A percentile compares a stretch with the other conserved stretches of the same genome.
phyloP scores from a whole-genome alignment of 805 yeast genomes.

The Crinitomyces ghanaensis region DNA sequence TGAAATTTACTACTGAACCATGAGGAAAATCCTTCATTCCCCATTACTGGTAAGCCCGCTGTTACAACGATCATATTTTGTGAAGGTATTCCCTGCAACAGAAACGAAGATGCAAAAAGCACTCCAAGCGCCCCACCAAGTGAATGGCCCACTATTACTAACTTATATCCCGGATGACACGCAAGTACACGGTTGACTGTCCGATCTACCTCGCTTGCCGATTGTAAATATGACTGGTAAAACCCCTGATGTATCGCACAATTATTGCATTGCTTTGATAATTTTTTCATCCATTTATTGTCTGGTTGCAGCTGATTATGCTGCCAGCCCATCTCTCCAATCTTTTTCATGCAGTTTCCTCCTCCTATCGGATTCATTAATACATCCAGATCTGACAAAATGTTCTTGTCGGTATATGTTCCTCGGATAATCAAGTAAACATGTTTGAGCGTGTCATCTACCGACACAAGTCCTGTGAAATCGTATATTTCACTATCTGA shows the following conservation, averaged over 20 bases:
- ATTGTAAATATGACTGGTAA: constrained; percentile 3
- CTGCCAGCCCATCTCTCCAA: too few species aligned
- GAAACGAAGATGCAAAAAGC: constrained; percentile 49
- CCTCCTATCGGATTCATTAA: too few species aligned
- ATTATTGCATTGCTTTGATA: neutral
- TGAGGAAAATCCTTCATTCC: constrained; percentile 37
- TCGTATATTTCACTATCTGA: neutral
- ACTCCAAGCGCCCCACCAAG: constrained; percentile 61
- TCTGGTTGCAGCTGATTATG: neutral
- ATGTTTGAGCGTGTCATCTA: constrained; percentile 1
- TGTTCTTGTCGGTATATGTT: constrained; percentile 4
- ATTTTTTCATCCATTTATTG: neutral
- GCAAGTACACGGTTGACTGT: neutral
- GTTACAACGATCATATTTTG: constrained; percentile 41
- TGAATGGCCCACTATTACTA: constrained; percentile 60
- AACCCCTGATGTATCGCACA: constrained; percentile 8
- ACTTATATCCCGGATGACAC: constrained; percentile 34
- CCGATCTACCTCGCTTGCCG: neutral
- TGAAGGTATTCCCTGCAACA: constrained; percentile 33
- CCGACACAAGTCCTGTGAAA: constrained; percentile 4
- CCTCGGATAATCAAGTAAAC: constrained; percentile 8
- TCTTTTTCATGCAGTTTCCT: too few species aligned
- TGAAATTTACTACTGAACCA: constrained; percentile 34
- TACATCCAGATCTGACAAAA: constrained; percentile 7
- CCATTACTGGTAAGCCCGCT: constrained; percentile 54